Percentiles rank a stretch among this genome's conserved stretches.
phyloP scores from a whole-genome alignment of 73 alveolate genomes.

The Vitrella brassicaformis region DNA sequence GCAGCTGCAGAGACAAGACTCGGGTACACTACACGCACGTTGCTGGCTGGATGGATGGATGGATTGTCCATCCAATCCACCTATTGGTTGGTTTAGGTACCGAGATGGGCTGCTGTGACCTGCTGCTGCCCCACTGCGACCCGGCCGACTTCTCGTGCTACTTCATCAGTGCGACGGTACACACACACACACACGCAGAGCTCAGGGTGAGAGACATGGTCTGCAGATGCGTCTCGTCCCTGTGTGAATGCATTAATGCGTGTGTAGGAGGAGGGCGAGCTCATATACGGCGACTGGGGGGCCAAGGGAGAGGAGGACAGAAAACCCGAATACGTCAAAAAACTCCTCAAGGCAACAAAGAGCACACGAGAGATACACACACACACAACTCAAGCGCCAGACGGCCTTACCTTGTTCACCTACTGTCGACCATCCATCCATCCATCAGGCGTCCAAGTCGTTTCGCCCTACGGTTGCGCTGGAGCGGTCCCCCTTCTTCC shows the following conservation, averaged over 20 bases:
- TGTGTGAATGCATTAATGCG: neutral
- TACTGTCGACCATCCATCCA: neutral
- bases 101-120: slow-evolving; percentile 22
- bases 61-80: neutral
- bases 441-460: neutral
- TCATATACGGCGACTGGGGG: slow-evolving; percentile 27
- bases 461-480: neutral
- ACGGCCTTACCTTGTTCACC: neutral
- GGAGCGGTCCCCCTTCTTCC: slow-evolving; percentile 29
- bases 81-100: slow-evolving; percentile 1
- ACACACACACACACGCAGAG: too few species aligned
- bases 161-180: too few species aligned
- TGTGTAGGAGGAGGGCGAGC: slow-evolving; percentile 4
- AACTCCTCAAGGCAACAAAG: neutral
- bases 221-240: too few species aligned
- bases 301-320: slow-evolving; percentile 28
- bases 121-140: too few species aligned
- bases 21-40: neutral
- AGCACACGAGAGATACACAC: neutral
- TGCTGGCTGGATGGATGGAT: neutral
- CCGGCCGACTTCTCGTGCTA: too few species aligned
- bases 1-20: slow-evolving; percentile 24
- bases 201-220: too few species aligned
- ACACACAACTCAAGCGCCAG: neutral
- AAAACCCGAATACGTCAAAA: neutral